Percentiles rank a stretch among this genome's conserved stretches.
Evolutionary conservation across 331 rosid species (phyloP).

Genomic region (Quercus lobata): DNA sequence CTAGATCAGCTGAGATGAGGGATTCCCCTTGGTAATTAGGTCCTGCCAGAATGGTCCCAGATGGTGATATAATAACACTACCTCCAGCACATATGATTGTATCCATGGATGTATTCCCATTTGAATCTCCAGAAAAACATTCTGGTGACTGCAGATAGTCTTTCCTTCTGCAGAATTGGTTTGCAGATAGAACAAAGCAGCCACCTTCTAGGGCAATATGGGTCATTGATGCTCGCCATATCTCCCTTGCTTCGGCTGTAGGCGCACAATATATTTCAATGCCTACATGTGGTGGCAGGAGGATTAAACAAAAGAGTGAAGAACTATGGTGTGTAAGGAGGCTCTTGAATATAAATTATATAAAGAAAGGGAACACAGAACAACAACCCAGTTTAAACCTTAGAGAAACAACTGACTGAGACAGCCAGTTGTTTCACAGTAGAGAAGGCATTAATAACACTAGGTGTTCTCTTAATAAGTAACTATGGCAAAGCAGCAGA

Average conservation of each 20-base stretch:
- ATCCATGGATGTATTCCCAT: constrained; percentile 67
- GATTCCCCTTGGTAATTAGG: constrained; percentile 94
- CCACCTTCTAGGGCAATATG: constrained; percentile 94
- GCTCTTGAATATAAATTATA: neutral
- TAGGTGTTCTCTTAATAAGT: neutral
- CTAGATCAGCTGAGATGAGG: constrained; percentile 83
- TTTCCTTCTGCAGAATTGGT: constrained; percentile 84
- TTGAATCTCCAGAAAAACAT: constrained; percentile 55
- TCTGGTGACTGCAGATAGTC: constrained; percentile 88
- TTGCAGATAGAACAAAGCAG: constrained; percentile 84
- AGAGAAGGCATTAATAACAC: neutral
- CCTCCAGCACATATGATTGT: constrained; percentile 91
- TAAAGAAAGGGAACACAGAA: no score
- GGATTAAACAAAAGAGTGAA: neutral
- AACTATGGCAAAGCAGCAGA: neutral
- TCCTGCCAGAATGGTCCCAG: constrained; percentile 81
- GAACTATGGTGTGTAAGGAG: neutral
- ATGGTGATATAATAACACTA: constrained; percentile 87
- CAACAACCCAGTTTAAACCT: no score
- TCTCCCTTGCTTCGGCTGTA: constrained; percentile 77
- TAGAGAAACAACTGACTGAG: no score
- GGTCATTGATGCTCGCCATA: constrained; percentile 90
- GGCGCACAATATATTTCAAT: constrained; percentile 96
- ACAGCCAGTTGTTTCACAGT: neutral
- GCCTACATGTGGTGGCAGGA: constrained; percentile 29